phyloP scores from a whole-genome alignment of 2,329 filamentous ascomycete species.

The Exophiala sp. region DNA sequence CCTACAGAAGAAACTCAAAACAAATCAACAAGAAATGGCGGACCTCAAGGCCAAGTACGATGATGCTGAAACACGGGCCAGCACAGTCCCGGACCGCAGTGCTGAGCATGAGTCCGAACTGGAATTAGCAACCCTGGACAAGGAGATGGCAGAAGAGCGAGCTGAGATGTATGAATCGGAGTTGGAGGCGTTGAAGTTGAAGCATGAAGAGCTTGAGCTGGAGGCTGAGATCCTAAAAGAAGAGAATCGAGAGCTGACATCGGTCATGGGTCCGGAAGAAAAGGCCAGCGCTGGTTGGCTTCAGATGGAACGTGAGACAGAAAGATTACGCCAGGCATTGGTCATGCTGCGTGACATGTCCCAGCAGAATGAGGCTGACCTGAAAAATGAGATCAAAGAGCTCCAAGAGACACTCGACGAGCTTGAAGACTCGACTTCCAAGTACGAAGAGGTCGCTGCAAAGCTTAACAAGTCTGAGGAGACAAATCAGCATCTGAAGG shows the following conservation, averaged over 20 bases:
- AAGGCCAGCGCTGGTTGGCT: slow-evolving; percentile 82
- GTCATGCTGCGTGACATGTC: slow-evolving; percentile 81
- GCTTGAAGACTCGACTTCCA: slow-evolving; percentile 61
- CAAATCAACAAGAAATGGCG: slow-evolving; percentile 73
- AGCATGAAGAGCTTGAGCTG: slow-evolving; percentile 77
- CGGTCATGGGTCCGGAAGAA: slow-evolving; percentile 85
- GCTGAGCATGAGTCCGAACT: slow-evolving; percentile 80
- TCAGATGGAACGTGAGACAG: slow-evolving; percentile 86
- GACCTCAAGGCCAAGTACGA: slow-evolving; percentile 75
- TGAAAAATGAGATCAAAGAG: slow-evolving; percentile 69
- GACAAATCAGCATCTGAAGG: slow-evolving; percentile 77
- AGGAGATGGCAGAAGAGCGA: slow-evolving; percentile 94
- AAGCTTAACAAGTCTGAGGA: slow-evolving; percentile 70
- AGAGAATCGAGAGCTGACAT: slow-evolving; percentile 78
- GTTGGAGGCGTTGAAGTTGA: slow-evolving; percentile 70
- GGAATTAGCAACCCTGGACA: slow-evolving; percentile 83
- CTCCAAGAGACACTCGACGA: slow-evolving; percentile 72
- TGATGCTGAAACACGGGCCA: slow-evolving; percentile 67
- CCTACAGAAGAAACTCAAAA: slow-evolving; percentile 81
- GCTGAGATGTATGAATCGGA: slow-evolving; percentile 79
- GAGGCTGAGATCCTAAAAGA: slow-evolving; percentile 83
- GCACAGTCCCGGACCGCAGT: slow-evolving; percentile 60
- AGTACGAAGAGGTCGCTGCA: slow-evolving; percentile 67
- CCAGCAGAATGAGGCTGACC: slow-evolving; percentile 76
- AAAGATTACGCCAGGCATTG: slow-evolving; percentile 79